Evolutionary conservation across 176 grass and related monocot genomes (phyloP).

Genomic region (Raddia distichophylla): DNA sequence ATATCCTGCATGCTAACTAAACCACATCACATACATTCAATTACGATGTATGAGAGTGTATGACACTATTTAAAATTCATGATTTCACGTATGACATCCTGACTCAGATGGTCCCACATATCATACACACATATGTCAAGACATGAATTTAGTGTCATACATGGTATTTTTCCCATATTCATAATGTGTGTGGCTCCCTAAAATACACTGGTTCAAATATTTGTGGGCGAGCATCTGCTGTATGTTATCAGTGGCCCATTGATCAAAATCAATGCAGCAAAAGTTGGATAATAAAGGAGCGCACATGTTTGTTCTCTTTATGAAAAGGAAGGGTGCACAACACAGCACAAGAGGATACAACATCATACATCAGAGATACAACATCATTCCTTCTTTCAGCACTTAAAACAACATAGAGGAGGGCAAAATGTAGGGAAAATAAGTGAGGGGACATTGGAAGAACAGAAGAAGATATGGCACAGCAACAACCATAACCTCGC

Average conservation of each 20-base stretch:
- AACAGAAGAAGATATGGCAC: constrained; percentile 10
- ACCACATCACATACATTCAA: constrained; percentile 12
- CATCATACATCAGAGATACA: constrained; percentile 1
- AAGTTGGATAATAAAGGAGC: not conserved
- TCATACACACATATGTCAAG: too few species aligned
- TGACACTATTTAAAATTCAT: too few species aligned
- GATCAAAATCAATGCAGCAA: constrained; percentile 8
- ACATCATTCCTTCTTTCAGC: not conserved
- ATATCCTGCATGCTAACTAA: not conserved
- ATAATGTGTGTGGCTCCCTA: not conserved
- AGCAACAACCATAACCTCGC: constrained; percentile 16
- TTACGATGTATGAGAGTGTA: too few species aligned
- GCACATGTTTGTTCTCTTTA: not conserved
- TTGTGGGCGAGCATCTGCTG: not conserved
- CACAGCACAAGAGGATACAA: constrained; percentile 7
- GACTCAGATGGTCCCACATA: too few species aligned
- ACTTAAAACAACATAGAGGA: constrained; percentile 20
- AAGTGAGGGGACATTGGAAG: not conserved
- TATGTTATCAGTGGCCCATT: not conserved
- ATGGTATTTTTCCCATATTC: too few species aligned
- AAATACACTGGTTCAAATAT: constrained; percentile 22
- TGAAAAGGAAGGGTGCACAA: constrained; percentile 5
- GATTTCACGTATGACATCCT: too few species aligned
- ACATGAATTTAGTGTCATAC: too few species aligned
- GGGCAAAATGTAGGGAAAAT: constrained; percentile 15